Base-by-base conservation (phyloP, 2,329 filamentous ascomycete species). In the Cladosporium sp. region DNA sequence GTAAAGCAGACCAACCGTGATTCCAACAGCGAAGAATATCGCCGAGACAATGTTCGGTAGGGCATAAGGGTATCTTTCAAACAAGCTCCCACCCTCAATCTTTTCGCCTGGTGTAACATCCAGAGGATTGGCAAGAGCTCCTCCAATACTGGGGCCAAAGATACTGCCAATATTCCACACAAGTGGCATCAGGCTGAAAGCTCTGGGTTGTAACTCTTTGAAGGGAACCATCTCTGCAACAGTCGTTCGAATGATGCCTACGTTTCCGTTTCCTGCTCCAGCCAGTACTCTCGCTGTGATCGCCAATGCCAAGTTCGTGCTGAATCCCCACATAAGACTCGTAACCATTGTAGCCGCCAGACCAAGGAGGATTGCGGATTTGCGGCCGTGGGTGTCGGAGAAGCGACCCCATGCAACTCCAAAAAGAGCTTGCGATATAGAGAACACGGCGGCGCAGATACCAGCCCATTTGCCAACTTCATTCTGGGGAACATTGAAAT, bases 141-240 rank as follows among this genome's bases (percentile, higher is more conserved):
- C 92, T 22, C 92, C 92, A 61, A 97, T 86, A 3, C 83, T 84
- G 1, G 92, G 92, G 0, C 92, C 92, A 58, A 95, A 86, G 32
- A 95, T 88, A 30, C 83, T 86, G 0, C 92, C 92, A 46, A 96
- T 73, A 9, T 84, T 90, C 86, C 89, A 97, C 1, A 86, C 87
- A 13, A 97, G 71, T 3, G 92, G 92, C 91, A 97, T 96, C 39
- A 97, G 76, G 56, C 85, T 90, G 67, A 97, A 97, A 0, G 93
- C 93, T 46, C 83, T 77, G 0, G 92, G 91, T 63, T 96, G 92
- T 6, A 95, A 75, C 62, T 90, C 86, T 65, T 80, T 89, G 66
- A 93, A 83, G 0, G 89, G 87, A 1, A 95, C 90, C 78, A 96
- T 83, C 67, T 96, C 92, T 0, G 92, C 92, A 2, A 96, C 90